These are phyloP conservation scores for Suillus cothurnatus DNA, from an alignment of 768 basidiomycete genomes.

Conservation along the genomic window DNA sequence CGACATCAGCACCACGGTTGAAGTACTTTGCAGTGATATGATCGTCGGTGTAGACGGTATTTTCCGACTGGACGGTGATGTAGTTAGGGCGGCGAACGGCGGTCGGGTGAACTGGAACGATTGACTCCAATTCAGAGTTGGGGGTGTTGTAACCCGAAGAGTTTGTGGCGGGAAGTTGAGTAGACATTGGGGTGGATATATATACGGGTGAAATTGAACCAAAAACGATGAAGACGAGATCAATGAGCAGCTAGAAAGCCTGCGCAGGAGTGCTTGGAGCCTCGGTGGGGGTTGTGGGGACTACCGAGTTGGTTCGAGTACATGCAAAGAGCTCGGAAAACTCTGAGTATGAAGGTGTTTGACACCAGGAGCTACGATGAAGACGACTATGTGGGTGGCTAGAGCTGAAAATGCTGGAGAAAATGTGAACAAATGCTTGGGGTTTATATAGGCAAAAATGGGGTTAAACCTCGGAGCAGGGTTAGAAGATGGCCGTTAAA, in stretches of 20 bases:
- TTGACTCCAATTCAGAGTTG: slow-evolving; percentile 67
- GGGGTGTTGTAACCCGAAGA: slow-evolving; percentile 77
- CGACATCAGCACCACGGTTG: slow-evolving; percentile 77
- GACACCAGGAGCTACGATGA: slow-evolving; percentile 15
- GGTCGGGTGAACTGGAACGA: slow-evolving; percentile 80
- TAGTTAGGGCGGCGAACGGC: slow-evolving; percentile 75
- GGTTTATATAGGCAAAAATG: slow-evolving; percentile 32
- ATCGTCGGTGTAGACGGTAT: slow-evolving; percentile 79
- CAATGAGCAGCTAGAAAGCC: slow-evolving; percentile 58
- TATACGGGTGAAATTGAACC: slow-evolving; percentile 26
- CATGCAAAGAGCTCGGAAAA: slow-evolving; percentile 67
- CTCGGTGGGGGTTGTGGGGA: slow-evolving; percentile 87
- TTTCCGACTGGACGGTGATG: slow-evolving; percentile 80
- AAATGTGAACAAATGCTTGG: neutral
- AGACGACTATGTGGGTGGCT: neutral
- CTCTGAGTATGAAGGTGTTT: slow-evolving; percentile 23
- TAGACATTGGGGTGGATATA: slow-evolving; percentile 47
- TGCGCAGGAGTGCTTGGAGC: slow-evolving; percentile 79
- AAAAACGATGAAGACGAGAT: slow-evolving; percentile 31
- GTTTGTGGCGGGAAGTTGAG: slow-evolving; percentile 40
- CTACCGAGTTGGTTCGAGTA: slow-evolving; percentile 94
- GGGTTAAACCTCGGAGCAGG: slow-evolving; percentile 18
- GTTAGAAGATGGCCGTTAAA: slow-evolving; percentile 12
- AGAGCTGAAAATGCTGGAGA: slow-evolving; percentile 2
- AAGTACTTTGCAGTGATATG: slow-evolving; percentile 81